A percentile compares a stretch with the other conserved stretches of the same genome.
Conservation (phyloP, 192 early-diverging fungal genomes). For the Spizellomyces punctatus region DNA sequence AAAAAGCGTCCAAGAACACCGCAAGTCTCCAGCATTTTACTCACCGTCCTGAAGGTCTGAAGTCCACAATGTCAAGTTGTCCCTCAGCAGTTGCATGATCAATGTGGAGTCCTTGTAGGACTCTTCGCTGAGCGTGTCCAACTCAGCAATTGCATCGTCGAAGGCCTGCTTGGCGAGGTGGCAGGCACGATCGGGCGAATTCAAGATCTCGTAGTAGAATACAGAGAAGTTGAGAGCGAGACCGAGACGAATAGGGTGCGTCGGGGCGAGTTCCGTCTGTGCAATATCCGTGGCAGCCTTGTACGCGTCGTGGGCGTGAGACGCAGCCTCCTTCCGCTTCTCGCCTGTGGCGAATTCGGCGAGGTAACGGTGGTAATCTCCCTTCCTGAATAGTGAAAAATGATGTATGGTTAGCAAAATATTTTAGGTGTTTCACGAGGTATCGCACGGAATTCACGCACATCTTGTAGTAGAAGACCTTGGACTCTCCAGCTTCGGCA, state of each 20-base stretch:
- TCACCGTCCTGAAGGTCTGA: conserved; percentile 92
- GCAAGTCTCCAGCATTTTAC: neutral
- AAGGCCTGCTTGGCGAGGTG: conserved; percentile 96
- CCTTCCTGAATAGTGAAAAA: conserved; percentile 70
- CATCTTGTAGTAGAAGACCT: conserved; percentile 99
- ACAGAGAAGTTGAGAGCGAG: conserved; percentile 98
- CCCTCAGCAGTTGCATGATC: conserved; percentile 99
- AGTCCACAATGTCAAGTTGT: conserved; percentile 99
- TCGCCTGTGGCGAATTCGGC: conserved; percentile 95
- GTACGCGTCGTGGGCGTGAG: conserved; percentile 89
- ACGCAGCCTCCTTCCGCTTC: conserved; percentile 79
- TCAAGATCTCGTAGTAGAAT: conserved; percentile 99
- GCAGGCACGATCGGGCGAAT: conserved; percentile 97
- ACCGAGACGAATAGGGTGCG: conserved; percentile 98
- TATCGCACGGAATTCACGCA: conserved; percentile 39
- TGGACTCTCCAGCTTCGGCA: conserved; percentile 94
- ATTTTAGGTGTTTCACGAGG: neutral
- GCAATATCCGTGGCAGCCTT: conserved; percentile 95
- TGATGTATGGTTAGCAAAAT: conserved; percentile 4
- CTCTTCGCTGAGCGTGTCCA: conserved; percentile 98
- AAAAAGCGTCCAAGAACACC: too few relatives aligned
- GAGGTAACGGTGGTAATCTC: conserved; percentile 98
- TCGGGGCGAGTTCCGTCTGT: conserved; percentile 90
- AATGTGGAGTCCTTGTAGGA: conserved; percentile 99
- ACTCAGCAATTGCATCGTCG: conserved; percentile 98